Evolutionary conservation across 225 moss, liverwort and hornwort genomes (phyloP), one percentile per base, ranked within the genome.

Genomic region (Pleurozium schreberi): DNA sequence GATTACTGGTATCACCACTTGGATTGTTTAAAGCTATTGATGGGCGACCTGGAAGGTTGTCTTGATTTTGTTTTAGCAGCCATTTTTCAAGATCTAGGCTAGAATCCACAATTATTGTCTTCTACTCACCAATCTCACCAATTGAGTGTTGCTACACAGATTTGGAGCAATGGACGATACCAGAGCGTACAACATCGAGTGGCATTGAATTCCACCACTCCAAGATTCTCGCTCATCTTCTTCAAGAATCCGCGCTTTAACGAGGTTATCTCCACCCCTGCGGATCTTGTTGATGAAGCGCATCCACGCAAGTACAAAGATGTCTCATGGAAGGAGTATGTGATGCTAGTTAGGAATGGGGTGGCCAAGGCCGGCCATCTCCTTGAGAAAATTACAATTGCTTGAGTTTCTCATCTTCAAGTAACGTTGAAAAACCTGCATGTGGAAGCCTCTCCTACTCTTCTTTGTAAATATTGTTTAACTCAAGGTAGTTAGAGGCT

Each of bases 121-220:
- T 58, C 21, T 49, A 33, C 34, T 52, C 27, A 77, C 20, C 26
- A 57, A 38, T 76, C 36, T 66, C 40, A 76, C 59, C 21, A 18
- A 67, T 4, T 67, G 36, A 22, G 0, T 36, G 47, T 30, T 52
- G 70, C 38, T 52, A 14, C 21, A 49, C 18, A 90, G 59, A 58
- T 91, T 13, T 81, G 85, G 90, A 88, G 90, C 66, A 91, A 91
- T 66, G 81, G 90, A 36, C 40, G 43, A 50, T 91, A 81, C 57
- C 15, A 40, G 16, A 88, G 85, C 14, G 85, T 81, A 50, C 81
- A 81, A 58, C 88, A 88, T 36, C 49, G 88, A 42, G 88, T 88
- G 31, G 88, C 91, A 42, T 59, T 85, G 75, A 88, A 90, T 64
- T 27, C 71, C 47, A 55, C 88, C 13, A 43, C 21, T 1, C 14